Evolutionary conservation across 257 asterid genomes (phyloP).

Genomic region (Solanum chaucha): DNA sequence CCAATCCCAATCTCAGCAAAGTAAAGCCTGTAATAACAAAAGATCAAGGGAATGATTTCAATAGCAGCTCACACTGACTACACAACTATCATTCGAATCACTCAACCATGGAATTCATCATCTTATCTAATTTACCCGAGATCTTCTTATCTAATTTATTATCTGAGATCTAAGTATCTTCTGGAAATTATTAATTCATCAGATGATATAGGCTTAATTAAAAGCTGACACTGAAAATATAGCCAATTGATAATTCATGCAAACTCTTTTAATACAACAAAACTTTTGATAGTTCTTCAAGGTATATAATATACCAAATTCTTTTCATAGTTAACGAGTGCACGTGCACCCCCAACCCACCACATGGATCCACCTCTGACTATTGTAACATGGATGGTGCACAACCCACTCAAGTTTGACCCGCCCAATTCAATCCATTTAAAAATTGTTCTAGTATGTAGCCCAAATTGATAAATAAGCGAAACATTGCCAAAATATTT

Average conservation of each 20-base stretch:
- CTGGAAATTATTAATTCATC: background rate
- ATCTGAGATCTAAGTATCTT: background rate
- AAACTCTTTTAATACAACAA: background rate
- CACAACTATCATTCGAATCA: background rate
- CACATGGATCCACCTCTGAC: background rate
- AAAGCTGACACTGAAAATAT: background rate
- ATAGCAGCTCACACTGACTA: background rate
- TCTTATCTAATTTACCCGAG: background rate
- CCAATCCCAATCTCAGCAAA: conserved; percentile 92
- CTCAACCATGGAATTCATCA: background rate
- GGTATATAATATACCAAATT: background rate
- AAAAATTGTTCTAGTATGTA: background rate
- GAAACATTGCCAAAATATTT: background rate
- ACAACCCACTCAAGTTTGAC: background rate
- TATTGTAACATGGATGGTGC: background rate
- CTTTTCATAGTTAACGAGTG: background rate
- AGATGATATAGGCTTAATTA: background rate
- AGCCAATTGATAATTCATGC: background rate
- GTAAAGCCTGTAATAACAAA: conserved; percentile 62
- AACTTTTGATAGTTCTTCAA: background rate
- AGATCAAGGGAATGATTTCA: background rate
- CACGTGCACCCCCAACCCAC: background rate
- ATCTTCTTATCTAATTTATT: background rate
- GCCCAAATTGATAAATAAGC: background rate
- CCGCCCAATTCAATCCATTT: background rate